Percentiles rank a stretch among this genome's conserved stretches.
Conservation (phyloP, 2,329 filamentous ascomycete genomes). For the Colletotrichum viniferum region DNA sequence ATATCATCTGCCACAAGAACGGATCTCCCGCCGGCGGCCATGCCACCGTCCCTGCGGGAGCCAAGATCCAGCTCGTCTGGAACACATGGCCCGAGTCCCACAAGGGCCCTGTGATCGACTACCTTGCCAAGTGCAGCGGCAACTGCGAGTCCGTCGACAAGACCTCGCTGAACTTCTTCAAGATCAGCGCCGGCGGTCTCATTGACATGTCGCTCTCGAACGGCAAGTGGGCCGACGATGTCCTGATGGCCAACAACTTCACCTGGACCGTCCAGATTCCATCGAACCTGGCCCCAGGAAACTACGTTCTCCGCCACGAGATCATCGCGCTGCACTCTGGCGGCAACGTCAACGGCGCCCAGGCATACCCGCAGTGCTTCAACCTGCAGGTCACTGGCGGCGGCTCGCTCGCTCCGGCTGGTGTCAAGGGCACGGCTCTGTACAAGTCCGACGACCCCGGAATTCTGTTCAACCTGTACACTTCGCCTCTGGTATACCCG, state of each 20-base stretch:
- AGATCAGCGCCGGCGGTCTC: slow-evolving; percentile 61
- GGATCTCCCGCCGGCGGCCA: slow-evolving; percentile 41
- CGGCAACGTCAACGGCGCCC: slow-evolving; percentile 43
- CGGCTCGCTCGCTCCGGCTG: slow-evolving; percentile 32
- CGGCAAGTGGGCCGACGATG: slow-evolving; percentile 62
- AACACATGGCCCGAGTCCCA: slow-evolving; percentile 68
- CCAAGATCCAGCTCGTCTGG: slow-evolving; percentile 65
- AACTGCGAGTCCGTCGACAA: slow-evolving; percentile 59
- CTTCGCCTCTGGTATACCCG: slow-evolving; percentile 29
- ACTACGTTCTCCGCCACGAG: slow-evolving; percentile 61
- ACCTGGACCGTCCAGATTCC: slow-evolving; percentile 55
- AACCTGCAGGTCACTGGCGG: slow-evolving; percentile 51
- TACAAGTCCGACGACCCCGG: slow-evolving; percentile 39
- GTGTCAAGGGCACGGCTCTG: slow-evolving; percentile 38
- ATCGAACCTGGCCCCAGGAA: slow-evolving; percentile 48
- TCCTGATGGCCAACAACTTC: slow-evolving; percentile 51
- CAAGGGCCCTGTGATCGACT: slow-evolving; percentile 65
- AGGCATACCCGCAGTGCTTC: slow-evolving; percentile 57
- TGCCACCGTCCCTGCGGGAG: slow-evolving; percentile 59
- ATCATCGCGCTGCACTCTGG: slow-evolving; percentile 60
- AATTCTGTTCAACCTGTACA: slow-evolving; percentile 40
- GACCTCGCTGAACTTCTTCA: slow-evolving; percentile 58
- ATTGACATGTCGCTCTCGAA: slow-evolving; percentile 44
- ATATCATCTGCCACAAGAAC: slow-evolving; percentile 51
- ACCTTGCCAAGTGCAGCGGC: slow-evolving; percentile 58